These are phyloP conservation scores for Gastrodia elata DNA, from an alignment of 106 monocot species.

Conservation along the genomic window DNA sequence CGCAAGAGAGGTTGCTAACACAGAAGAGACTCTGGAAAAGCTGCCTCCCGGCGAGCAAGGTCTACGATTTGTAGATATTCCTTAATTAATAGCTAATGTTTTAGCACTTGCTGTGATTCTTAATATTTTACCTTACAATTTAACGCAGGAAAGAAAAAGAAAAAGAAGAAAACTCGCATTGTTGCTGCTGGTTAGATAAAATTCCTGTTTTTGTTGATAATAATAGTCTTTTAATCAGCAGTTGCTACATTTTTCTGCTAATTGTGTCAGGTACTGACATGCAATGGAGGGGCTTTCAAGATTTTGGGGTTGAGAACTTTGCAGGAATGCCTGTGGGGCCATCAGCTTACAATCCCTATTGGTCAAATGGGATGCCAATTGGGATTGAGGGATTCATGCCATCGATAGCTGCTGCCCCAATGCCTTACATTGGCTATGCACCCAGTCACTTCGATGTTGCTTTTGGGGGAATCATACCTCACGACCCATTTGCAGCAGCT, in stretches of 20 bases:
- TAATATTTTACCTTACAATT: slow-evolving; percentile 5
- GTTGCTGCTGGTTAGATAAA: slow-evolving; percentile 46
- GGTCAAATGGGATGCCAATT: slow-evolving; percentile 51
- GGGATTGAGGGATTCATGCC: slow-evolving; percentile 65
- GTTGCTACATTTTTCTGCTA: not conserved
- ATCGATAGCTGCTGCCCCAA: slow-evolving; percentile 36
- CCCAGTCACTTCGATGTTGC: slow-evolving; percentile 69
- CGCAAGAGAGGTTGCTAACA: slow-evolving; percentile 38
- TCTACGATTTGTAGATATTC: not conserved
- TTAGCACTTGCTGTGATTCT: not conserved
- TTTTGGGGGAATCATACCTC: slow-evolving; percentile 59
- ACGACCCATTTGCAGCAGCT: slow-evolving; percentile 74
- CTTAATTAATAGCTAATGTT: not conserved
- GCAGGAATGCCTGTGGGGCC: slow-evolving; percentile 55
- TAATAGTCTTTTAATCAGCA: not conserved
- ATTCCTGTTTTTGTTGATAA: not conserved
- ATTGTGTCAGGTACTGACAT: slow-evolving; percentile 34
- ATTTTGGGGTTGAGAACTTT: slow-evolving; percentile 53
- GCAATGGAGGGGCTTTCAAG: slow-evolving; percentile 69
- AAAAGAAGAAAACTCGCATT: slow-evolving; percentile 62
- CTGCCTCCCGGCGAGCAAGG: slow-evolving; percentile 53
- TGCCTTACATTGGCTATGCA: slow-evolving; percentile 77
- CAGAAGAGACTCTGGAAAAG: slow-evolving; percentile 58
- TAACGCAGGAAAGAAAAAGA: slow-evolving; percentile 87
- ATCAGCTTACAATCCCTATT: slow-evolving; percentile 54